Conservation (phyloP, 305 asterid genomes). For the Fraxinus albicans region DNA sequence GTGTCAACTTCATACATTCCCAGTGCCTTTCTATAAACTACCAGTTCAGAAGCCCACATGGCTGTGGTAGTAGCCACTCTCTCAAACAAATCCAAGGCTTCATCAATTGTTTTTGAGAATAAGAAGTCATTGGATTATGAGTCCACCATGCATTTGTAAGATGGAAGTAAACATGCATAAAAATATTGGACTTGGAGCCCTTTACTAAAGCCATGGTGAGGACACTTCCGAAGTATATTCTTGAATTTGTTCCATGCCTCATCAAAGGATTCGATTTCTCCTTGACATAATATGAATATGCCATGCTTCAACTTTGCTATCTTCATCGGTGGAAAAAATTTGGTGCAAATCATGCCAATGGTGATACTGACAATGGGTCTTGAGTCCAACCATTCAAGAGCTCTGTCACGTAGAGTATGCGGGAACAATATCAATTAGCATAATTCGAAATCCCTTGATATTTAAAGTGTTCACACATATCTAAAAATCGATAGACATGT, state of each 20-base stretch:
- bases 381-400: background rate
- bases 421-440: background rate
- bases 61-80: too few relatives aligned
- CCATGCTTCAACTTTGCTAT: too few relatives aligned
- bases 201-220: too few relatives aligned
- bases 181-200: too few relatives aligned
- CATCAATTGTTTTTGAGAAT: too few relatives aligned
- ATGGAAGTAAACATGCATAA: too few relatives aligned
- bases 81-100: too few relatives aligned
- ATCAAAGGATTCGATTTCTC: too few relatives aligned
- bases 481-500: background rate
- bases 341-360: background rate
- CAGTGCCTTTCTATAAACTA: background rate
- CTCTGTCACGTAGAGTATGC: background rate
- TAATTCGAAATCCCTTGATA: background rate
- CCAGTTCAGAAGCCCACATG: too few relatives aligned
- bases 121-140: too few relatives aligned
- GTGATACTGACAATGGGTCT: background rate
- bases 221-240: too few relatives aligned
- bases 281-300: background rate
- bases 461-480: background rate
- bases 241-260: background rate
- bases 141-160: too few relatives aligned
- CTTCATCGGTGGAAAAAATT: background rate
- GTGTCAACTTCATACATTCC: background rate